A percentile compares a stretch with the other conserved stretches of the same genome.
phyloP scores from a whole-genome alignment of 1,284 basidiomycete species.

The Malassezia furfur region DNA sequence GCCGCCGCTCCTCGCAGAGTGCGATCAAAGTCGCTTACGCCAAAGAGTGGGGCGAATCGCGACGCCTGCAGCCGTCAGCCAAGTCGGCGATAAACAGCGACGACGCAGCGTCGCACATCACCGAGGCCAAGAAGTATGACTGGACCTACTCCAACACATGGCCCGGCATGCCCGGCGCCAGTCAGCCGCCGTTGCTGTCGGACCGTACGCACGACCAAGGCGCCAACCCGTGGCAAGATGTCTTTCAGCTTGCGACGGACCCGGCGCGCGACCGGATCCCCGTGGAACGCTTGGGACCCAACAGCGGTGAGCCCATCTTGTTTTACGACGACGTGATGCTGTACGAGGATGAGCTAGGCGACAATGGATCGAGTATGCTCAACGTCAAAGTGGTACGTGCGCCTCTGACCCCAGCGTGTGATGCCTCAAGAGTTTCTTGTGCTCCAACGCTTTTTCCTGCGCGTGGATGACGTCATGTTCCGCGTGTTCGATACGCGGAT shows the following conservation, averaged over 20 bases:
- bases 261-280: conserved; percentile 40
- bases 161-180: conserved; percentile 55
- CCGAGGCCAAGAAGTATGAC: conserved; percentile 58
- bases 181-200: conserved; percentile 2
- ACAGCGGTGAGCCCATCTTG: conserved; percentile 40
- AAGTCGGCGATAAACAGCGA: not conserved
- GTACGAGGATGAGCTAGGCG: conserved; percentile 46
- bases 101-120: conserved; percentile 18
- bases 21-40: conserved; percentile 89
- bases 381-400: conserved; percentile 38
- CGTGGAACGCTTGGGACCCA: conserved; percentile 34
- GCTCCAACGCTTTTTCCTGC: conserved; percentile 78
- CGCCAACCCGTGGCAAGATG: not conserved
- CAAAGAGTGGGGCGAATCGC: conserved; percentile 80
- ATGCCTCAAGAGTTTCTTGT: conserved; percentile 96
- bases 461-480: conserved; percentile 92
- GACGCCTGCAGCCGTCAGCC: conserved; percentile 53
- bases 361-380: conserved; percentile 43
- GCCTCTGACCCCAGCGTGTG: conserved; percentile 60
- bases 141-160: conserved; percentile 96
- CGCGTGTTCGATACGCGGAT: conserved; percentile 79
- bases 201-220: not conserved
- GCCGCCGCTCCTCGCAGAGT: not conserved
- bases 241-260: conserved; percentile 27
- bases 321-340: conserved; percentile 47